phyloP scores from a whole-genome alignment of 2,329 filamentous ascomycete genomes.

The Xylaria sp. region DNA sequence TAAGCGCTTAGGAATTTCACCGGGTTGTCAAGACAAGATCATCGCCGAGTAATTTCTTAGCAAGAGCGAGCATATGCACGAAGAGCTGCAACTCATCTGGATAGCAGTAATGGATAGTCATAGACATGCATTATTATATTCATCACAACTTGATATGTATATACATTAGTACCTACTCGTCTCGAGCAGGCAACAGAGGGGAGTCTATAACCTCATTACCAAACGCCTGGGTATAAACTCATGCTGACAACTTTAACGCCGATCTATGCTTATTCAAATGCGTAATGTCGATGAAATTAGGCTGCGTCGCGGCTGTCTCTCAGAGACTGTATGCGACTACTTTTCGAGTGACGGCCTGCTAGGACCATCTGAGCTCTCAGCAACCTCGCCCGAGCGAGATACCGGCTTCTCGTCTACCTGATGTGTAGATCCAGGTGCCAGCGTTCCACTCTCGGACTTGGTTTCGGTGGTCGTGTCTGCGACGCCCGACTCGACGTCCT shows the following conservation, averaged over 20 bases:
- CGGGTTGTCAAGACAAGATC: background rate
- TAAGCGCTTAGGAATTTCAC: background rate
- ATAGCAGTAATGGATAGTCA: background rate
- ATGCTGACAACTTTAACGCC: slow-evolving; percentile 22
- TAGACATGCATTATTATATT: background rate
- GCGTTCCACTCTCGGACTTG: slow-evolving; percentile 36
- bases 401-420: slow-evolving; percentile 19
- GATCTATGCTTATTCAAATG: slow-evolving; percentile 13
- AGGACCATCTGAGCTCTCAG: slow-evolving; percentile 1
- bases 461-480: background rate
- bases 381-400: background rate
- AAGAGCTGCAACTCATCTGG: background rate
- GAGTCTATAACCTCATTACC: slow-evolving; percentile 11
- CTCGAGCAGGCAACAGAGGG: slow-evolving; percentile 14
- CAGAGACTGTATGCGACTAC: background rate
- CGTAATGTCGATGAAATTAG: background rate
- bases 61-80: background rate
- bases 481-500: slow-evolving; percentile 36
- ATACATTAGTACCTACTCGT: slow-evolving; percentile 2
- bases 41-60: background rate
- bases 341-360: slow-evolving; percentile 8
- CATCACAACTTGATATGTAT: background rate
- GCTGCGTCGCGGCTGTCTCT: background rate
- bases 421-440: slow-evolving; percentile 21
- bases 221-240: slow-evolving; percentile 17